phyloP scores from a whole-genome alignment of 768 basidiomycete genomes.

The Filobasidium floriforme region DNA sequence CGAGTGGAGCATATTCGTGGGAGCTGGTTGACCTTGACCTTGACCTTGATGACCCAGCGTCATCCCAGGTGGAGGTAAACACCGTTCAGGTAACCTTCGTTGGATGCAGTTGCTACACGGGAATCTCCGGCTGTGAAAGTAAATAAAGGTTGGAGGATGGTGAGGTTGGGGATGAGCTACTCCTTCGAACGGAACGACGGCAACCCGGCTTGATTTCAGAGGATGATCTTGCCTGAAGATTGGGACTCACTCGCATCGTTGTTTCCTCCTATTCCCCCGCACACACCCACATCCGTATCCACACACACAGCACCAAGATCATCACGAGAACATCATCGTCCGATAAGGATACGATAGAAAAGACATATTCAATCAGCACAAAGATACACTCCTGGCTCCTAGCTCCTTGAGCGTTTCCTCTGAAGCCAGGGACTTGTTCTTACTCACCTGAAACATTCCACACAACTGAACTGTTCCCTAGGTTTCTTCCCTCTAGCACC shows the following conservation, averaged over 20 bases:
- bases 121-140: slow-evolving; percentile 12
- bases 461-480: slow-evolving; percentile 20
- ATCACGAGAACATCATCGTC: too few relatives aligned
- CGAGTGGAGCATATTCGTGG: neutral
- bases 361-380: neutral
- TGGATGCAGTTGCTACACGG: slow-evolving; percentile 19
- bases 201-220: too few relatives aligned
- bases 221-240: too few relatives aligned
- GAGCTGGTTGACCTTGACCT: neutral
- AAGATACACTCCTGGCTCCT: neutral
- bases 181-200: too few relatives aligned
- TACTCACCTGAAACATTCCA: slow-evolving; percentile 21
- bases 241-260: slow-evolving; percentile 20
- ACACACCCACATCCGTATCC: too few relatives aligned
- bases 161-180: too few relatives aligned
- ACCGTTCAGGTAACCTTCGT: slow-evolving; percentile 17
- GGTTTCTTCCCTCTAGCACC: slow-evolving; percentile 17
- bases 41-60: slow-evolving; percentile 4
- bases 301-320: too few relatives aligned
- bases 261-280: too few relatives aligned
- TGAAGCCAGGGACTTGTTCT: too few relatives aligned
- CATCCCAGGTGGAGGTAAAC: slow-evolving; percentile 14
- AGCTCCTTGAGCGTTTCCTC: too few relatives aligned
- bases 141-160: too few relatives aligned
- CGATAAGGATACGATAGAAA: neutral